Base-by-base conservation (phyloP, 2,329 filamentous ascomycete species). In the Triangularia setosa region DNA sequence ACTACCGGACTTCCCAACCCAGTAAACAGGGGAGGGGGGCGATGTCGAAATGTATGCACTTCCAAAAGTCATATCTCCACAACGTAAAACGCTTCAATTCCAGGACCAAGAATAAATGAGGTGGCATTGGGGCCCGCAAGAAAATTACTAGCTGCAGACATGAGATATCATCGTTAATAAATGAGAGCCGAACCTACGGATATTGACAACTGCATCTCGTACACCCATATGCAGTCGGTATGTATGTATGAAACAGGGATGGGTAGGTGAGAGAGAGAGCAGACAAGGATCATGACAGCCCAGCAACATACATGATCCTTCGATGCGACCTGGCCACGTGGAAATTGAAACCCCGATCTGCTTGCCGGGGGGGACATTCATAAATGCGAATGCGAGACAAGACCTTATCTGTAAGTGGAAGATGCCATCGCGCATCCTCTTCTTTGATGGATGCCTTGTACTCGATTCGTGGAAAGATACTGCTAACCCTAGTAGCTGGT, bases 241-340 rank as follows among this genome's bases (percentile, higher is more conserved):
- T 8, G 30, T 33, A 48, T 48, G 40, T 48, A 21, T 9, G n/a
- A 48, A 48, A n/a, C 40, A 40, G 33, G 33, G 33, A 14, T n/a
- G 14, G 33, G 7, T 40, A 33, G 4, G 30, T 12, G 30, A 9
- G 30, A 9, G 30, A 28, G 21, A 18, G 11, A 25, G 33, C 14
- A 48, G n/a, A n/a, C 40, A 48, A 23, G 40, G n/a, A 21, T 48
- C n/a, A 8, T 21, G 40, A 48, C 40, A 23, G 8, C 40, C 40
- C 40, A 9, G 7, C 8, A 48, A 4, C 18, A 5, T 53, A 12
- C 24, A 25, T 55, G 25, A 16, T 55, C 52, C 52, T 55, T 55
- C 52, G 12, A 24, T 55, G 52, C 52, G 14, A 55, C 52, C 52
- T 58, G n/a, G 24, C 57, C 57, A 59, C 57, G 57, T 59, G 57